phyloP scores from a whole-genome alignment of 2,329 filamentous ascomycete genomes.

The Trichoderma endophyticum region DNA sequence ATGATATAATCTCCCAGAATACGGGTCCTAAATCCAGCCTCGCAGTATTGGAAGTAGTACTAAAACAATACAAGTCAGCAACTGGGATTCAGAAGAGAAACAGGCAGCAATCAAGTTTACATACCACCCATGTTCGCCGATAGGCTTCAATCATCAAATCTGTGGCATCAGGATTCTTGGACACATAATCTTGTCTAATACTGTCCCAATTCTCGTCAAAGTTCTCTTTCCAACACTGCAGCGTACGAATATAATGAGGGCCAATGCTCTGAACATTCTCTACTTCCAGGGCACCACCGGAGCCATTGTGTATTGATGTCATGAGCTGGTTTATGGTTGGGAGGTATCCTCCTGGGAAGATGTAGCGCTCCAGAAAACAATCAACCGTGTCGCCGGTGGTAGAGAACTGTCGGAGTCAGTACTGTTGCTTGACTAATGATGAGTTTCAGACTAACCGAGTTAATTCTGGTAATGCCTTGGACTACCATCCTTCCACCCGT shows the following conservation, averaged over 20 bases:
- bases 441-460: neutral
- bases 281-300: slow-evolving; percentile 59
- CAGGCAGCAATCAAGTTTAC: slow-evolving; percentile 15
- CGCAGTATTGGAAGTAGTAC: slow-evolving; percentile 18
- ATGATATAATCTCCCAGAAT: slow-evolving; percentile 9
- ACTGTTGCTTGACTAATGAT: neutral
- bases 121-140: slow-evolving; percentile 65
- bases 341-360: slow-evolving; percentile 73
- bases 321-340: slow-evolving; percentile 57
- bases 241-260: slow-evolving; percentile 66
- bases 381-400: neutral
- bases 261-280: slow-evolving; percentile 69
- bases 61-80: neutral
- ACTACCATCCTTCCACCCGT: slow-evolving; percentile 65
- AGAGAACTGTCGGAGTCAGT: neutral
- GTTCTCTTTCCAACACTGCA: slow-evolving; percentile 64
- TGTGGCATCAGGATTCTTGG: slow-evolving; percentile 54
- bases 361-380: slow-evolving; percentile 45
- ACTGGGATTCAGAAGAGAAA: neutral
- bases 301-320: slow-evolving; percentile 57
- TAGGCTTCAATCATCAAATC: slow-evolving; percentile 64
- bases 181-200: slow-evolving; percentile 50
- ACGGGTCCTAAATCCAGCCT: slow-evolving; percentile 1
- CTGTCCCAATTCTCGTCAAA: slow-evolving; percentile 45
- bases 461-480: slow-evolving; percentile 66